A percentile compares a stretch with the other conserved stretches of the same genome.
Conservation (phyloP, 2,329 filamentous ascomycete species). For the Colletotrichum lindemuthianum region DNA sequence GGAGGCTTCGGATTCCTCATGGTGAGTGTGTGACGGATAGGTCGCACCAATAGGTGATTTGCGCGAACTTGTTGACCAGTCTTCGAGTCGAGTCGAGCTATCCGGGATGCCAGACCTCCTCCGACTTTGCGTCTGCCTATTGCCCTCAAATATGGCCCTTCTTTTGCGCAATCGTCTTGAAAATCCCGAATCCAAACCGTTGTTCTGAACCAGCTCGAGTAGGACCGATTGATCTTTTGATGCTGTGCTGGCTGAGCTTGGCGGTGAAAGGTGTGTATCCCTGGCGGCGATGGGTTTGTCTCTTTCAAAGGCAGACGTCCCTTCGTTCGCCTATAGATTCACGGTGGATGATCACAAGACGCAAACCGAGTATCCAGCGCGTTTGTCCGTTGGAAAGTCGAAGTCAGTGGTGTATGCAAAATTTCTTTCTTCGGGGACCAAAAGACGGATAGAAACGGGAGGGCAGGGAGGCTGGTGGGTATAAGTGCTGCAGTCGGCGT, state of each 20-base stretch:
- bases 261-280: background rate
- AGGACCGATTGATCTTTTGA: constrained; percentile 1
- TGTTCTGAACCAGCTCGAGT: background rate
- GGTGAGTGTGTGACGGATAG: constrained; percentile 1
- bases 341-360: constrained; percentile 4
- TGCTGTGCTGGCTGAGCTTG: too few relatives aligned
- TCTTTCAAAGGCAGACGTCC: constrained; percentile 13
- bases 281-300: background rate
- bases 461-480: constrained; percentile 5
- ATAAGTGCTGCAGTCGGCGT: constrained; percentile 14
- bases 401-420: background rate
- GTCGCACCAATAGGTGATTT: constrained; percentile 1
- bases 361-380: background rate
- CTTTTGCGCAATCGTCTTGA: background rate
- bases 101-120: background rate
- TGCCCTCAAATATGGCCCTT: background rate
- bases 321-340: background rate
- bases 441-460: background rate
- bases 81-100: background rate
- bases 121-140: constrained; percentile 4
- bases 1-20: constrained; percentile 35
- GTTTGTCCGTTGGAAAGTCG: background rate
- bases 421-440: background rate
- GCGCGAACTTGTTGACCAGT: background rate
- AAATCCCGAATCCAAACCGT: too few relatives aligned